Evolutionary conservation across 2,329 filamentous ascomycete genomes (phyloP).

Genomic region (Calonectria montana): DNA sequence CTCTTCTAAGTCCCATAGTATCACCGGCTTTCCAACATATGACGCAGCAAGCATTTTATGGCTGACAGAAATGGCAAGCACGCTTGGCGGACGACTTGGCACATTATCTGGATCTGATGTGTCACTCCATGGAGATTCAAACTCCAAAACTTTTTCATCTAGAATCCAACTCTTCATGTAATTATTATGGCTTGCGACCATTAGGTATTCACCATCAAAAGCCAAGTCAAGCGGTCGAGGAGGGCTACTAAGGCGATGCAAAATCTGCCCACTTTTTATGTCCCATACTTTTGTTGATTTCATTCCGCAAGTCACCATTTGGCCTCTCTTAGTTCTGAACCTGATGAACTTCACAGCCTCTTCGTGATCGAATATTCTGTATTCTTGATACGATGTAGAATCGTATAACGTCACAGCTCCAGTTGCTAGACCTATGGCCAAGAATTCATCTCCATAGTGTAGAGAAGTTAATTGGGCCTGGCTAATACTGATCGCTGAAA

Average conservation of each 20-base stretch:
- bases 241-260: constrained; percentile 39
- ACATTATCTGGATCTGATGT: constrained; percentile 5
- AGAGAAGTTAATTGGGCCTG: constrained; percentile 37
- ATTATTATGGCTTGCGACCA: constrained; percentile 41
- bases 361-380: constrained; percentile 40
- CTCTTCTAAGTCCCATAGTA: constrained; percentile 49
- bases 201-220: constrained; percentile 42
- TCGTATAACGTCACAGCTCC: constrained; percentile 40
- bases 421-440: constrained; percentile 40
- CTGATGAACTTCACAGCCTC: constrained; percentile 45
- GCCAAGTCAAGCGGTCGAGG: constrained; percentile 36
- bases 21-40: constrained; percentile 45
- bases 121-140: constrained; percentile 38
- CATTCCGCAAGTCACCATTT: constrained; percentile 45
- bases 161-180: constrained; percentile 44
- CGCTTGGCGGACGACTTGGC: constrained; percentile 27
- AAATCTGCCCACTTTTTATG: constrained; percentile 36
- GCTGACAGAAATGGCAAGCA: constrained; percentile 42
- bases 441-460: constrained; percentile 41
- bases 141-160: constrained; percentile 22
- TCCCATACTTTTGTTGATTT: constrained; percentile 48
- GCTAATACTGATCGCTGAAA: constrained; percentile 43
- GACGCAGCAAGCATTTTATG: constrained; percentile 48
- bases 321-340: constrained; percentile 43
- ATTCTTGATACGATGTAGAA: constrained; percentile 42